Percentiles rank a stretch among this genome's conserved stretches.
phyloP scores from a whole-genome alignment of 2,329 filamentous ascomycete genomes.

The Beauveria caledonica region DNA sequence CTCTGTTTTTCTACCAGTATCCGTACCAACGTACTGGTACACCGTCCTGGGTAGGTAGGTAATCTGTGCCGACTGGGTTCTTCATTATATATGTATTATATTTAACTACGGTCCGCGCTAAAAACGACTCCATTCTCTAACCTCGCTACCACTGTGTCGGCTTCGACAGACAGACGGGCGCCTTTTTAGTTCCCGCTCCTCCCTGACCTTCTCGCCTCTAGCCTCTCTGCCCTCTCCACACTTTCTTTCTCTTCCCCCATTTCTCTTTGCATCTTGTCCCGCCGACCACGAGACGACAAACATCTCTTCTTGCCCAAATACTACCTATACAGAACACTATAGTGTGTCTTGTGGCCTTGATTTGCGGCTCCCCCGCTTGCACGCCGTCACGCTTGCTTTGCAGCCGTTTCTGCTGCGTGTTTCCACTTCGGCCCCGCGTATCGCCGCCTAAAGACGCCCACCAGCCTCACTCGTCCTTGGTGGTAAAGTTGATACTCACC shows the following conservation, averaged over 20 bases:
- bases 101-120: too few relatives aligned
- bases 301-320: background rate
- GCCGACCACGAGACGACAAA: background rate
- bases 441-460: background rate
- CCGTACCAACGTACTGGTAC: too few relatives aligned
- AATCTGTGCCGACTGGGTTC: too few relatives aligned
- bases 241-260: slow-evolving; percentile 9
- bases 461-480: background rate
- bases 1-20: too few relatives aligned
- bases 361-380: background rate
- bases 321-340: background rate
- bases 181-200: slow-evolving; percentile 11
- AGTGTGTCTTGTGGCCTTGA: background rate
- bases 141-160: background rate
- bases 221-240: slow-evolving; percentile 2
- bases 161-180: background rate
- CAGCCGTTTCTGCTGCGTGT: background rate
- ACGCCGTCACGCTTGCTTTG: background rate
- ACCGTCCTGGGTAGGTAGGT: too few relatives aligned
- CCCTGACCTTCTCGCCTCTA: background rate
- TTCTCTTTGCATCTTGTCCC: slow-evolving; percentile 5
- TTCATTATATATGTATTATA: too few relatives aligned
- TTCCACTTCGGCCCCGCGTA: slow-evolving; percentile 4
- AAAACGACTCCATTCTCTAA: too few relatives aligned
- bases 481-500: background rate